These are phyloP conservation scores for Candida golubevii DNA, from an alignment of 805 yeast genomes.

Conservation along the genomic window DNA sequence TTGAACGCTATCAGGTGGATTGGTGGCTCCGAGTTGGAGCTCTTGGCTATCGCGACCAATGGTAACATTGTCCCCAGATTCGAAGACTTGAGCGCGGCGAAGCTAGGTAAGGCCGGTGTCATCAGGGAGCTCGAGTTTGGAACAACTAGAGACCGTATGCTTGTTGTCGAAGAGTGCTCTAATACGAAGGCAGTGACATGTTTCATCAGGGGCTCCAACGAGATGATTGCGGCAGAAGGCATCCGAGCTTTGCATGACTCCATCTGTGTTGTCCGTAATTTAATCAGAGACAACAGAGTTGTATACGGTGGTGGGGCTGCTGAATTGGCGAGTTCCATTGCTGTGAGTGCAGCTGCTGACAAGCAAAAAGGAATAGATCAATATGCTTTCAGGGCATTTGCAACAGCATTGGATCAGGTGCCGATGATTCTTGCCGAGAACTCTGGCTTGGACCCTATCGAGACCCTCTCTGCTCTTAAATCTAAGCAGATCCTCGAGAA, in stretches of 20 bases:
- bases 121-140: slow-evolving; percentile 91
- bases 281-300: slow-evolving; percentile 84
- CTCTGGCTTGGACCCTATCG: slow-evolving; percentile 93
- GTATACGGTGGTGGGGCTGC: slow-evolving; percentile 99
- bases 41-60: slow-evolving; percentile 94
- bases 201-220: slow-evolving; percentile 91
- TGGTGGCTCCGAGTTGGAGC: slow-evolving; percentile 94
- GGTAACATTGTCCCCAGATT: slow-evolving; percentile 97
- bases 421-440: slow-evolving; percentile 96
- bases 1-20: slow-evolving; percentile 99
- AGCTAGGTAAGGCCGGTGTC: slow-evolving; percentile 83
- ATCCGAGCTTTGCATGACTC: slow-evolving; percentile 95
- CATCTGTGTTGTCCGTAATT: slow-evolving; percentile 93
- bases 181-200: slow-evolving; percentile 88
- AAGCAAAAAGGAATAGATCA: slow-evolving; percentile 93
- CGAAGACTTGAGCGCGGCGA: slow-evolving; percentile 78
- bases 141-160: slow-evolving; percentile 93
- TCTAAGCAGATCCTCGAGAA: slow-evolving; percentile 76
- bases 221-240: slow-evolving; percentile 97
- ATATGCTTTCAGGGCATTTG: slow-evolving; percentile 94
- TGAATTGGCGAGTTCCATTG: slow-evolving; percentile 88
- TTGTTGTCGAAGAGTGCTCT: slow-evolving; percentile 86
- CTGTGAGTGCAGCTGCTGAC: slow-evolving; percentile 88
- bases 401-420: slow-evolving; percentile 83
- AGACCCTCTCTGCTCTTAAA: slow-evolving; percentile 78